Conservation (phyloP, 2,329 filamentous ascomycete genomes). For the Chalara sp. region DNA sequence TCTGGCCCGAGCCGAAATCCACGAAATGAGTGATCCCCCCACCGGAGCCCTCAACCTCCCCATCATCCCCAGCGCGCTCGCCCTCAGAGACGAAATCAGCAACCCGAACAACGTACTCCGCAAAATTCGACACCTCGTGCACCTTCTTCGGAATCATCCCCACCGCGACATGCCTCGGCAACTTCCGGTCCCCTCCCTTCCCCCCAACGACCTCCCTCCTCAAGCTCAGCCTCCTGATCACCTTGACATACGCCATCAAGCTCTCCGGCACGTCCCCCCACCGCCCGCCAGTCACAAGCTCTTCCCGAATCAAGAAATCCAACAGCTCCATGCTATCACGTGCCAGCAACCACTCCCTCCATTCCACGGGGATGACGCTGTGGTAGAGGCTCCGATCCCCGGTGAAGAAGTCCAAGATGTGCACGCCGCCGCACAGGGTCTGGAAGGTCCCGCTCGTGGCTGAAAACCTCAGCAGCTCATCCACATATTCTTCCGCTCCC, state of each 20-base stretch:
- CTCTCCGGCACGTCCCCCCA: constrained; percentile 30
- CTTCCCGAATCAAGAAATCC: constrained; percentile 73
- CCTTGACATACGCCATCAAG: constrained; percentile 64
- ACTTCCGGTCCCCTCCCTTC: constrained; percentile 38
- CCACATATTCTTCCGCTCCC: constrained; percentile 69
- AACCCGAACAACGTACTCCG: constrained; percentile 67
- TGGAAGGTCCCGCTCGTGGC: constrained; percentile 71
- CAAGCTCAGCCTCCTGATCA: constrained; percentile 65
- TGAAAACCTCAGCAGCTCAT: constrained; percentile 70
- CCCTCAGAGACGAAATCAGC: constrained; percentile 51
- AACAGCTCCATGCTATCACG: constrained; percentile 70
- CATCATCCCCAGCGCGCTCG: constrained; percentile 17
- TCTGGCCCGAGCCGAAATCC: constrained; percentile 94
- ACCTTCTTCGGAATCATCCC: constrained; percentile 97
- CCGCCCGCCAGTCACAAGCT: constrained; percentile 41
- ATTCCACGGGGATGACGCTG: constrained; percentile 67
- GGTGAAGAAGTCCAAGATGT: constrained; percentile 95
- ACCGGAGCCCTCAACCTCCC: no score
- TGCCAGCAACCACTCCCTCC: constrained; percentile 70
- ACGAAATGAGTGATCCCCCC: constrained; percentile 71
- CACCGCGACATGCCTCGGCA: constrained; percentile 68
- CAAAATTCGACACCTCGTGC: constrained; percentile 88
- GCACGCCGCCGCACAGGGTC: constrained; percentile 91
- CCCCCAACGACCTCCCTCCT: constrained; percentile 48
- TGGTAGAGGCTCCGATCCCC: constrained; percentile 77